phyloP scores from a whole-genome alignment of 1,284 basidiomycete genomes.

The Papiliotrema laurentii region DNA sequence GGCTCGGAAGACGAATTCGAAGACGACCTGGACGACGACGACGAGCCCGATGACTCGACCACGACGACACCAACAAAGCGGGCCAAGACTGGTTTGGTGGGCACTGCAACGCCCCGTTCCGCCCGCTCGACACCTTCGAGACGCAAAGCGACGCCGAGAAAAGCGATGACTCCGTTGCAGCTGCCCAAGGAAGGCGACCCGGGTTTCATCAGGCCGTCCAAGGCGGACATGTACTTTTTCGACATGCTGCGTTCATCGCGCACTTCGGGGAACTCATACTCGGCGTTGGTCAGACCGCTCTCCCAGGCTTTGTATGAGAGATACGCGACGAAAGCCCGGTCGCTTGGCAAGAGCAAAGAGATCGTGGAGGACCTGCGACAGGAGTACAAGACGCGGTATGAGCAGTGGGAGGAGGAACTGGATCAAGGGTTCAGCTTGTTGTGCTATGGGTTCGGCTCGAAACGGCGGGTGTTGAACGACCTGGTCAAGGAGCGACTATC shows the following conservation, averaged over 20 bases:
- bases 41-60: conserved; percentile 17
- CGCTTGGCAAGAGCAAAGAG: conserved; percentile 24
- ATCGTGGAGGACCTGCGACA: conserved; percentile 34
- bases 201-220: conserved; percentile 45
- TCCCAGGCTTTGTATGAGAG: conserved; percentile 40
- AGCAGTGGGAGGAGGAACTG: conserved; percentile 66
- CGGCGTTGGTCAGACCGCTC: conserved; percentile 61
- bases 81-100: conserved; percentile 22
- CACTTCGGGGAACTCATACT: conserved; percentile 73
- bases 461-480: conserved; percentile 65
- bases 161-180: conserved; percentile 17
- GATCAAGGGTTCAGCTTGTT: conserved; percentile 76
- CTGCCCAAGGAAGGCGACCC: conserved; percentile 7
- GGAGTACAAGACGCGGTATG: conserved; percentile 52
- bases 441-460: conserved; percentile 83
- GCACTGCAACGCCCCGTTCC: conserved; percentile 12
- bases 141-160: conserved; percentile 10
- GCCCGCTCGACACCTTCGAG: conserved; percentile 20
- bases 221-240: conserved; percentile 78
- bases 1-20: conserved; percentile 25
- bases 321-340: conserved; percentile 16
- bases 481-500: conserved; percentile 61
- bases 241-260: conserved; percentile 56
- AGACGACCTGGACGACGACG: conserved; percentile 17
- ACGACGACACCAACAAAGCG: conserved; percentile 23